These are phyloP conservation scores for Aquilaria malaccensis DNA, from an alignment of 345 rosid species.

Conservation along the genomic window DNA sequence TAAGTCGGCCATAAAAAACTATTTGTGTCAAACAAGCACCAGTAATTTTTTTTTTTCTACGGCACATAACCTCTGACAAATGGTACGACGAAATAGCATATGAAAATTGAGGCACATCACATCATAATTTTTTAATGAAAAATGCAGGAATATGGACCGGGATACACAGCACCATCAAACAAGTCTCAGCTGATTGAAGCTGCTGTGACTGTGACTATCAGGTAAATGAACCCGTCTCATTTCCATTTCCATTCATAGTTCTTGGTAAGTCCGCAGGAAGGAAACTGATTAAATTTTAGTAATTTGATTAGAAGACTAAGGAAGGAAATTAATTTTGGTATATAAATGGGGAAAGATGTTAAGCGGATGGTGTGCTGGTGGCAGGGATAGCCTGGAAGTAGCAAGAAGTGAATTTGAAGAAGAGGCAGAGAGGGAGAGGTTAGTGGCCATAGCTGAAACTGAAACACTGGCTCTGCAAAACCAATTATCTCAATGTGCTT, in stretches of 20 bases:
- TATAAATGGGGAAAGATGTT: too few relatives aligned
- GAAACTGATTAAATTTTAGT: background rate
- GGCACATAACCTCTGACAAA: background rate
- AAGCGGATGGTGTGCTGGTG: background rate
- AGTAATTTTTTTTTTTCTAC: background rate
- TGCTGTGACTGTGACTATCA: slow-evolving; percentile 46
- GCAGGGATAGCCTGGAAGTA: slow-evolving; percentile 54
- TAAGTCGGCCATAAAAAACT: background rate
- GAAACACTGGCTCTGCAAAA: slow-evolving; percentile 16
- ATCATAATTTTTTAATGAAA: background rate
- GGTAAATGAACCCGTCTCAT: slow-evolving; percentile 28
- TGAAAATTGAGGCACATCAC: too few relatives aligned
- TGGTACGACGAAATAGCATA: background rate
- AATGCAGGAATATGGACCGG: slow-evolving; percentile 64
- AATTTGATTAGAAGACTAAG: background rate
- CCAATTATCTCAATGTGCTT: slow-evolving; percentile 27
- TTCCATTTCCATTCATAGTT: background rate
- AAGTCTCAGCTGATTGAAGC: slow-evolving; percentile 47
- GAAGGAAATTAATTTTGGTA: background rate
- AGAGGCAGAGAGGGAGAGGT: slow-evolving; percentile 11
- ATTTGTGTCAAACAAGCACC: background rate
- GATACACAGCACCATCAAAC: slow-evolving; percentile 40
- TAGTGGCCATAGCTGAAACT: slow-evolving; percentile 17
- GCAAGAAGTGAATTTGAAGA: slow-evolving; percentile 28
- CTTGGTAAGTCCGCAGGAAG: slow-evolving; percentile 3